These are phyloP conservation scores for Saccharomycopsis sp. DNA, from an alignment of 805 yeast species.

Conservation along the genomic window DNA sequence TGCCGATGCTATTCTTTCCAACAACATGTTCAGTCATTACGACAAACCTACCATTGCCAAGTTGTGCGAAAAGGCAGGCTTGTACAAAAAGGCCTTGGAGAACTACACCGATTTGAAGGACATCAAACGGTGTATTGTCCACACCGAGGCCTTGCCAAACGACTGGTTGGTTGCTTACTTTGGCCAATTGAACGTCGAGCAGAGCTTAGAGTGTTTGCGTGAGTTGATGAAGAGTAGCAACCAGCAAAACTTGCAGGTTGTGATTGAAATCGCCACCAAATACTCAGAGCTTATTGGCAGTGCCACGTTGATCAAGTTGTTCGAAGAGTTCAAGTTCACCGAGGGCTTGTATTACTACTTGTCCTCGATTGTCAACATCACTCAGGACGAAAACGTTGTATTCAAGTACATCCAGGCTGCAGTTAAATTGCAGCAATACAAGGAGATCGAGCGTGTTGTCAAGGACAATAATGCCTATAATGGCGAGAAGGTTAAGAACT, in stretches of 20 bases:
- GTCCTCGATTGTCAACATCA: slow-evolving; percentile 85
- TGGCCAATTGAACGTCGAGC: slow-evolving; percentile 92
- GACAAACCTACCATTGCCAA: slow-evolving; percentile 91
- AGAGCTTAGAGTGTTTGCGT: slow-evolving; percentile 77
- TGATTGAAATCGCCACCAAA: slow-evolving; percentile 94
- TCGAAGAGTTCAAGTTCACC: slow-evolving; percentile 85
- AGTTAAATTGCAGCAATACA: slow-evolving; percentile 78
- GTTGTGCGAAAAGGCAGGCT: slow-evolving; percentile 92
- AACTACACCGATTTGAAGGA: slow-evolving; percentile 92
- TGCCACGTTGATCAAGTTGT: slow-evolving; percentile 72
- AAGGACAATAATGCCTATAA: slow-evolving; percentile 91
- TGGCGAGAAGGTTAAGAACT: slow-evolving; percentile 96
- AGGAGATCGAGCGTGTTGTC: slow-evolving; percentile 93
- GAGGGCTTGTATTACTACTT: slow-evolving; percentile 95
- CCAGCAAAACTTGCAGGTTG: slow-evolving; percentile 85
- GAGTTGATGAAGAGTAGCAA: slow-evolving; percentile 76
- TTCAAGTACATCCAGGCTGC: slow-evolving; percentile 95
- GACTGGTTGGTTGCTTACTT: slow-evolving; percentile 93
- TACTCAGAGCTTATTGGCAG: slow-evolving; percentile 93
- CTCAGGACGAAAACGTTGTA: slow-evolving; percentile 92
- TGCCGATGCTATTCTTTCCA: slow-evolving; percentile 97
- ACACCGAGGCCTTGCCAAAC: slow-evolving; percentile 74
- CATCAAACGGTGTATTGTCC: slow-evolving; percentile 89
- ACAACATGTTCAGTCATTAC: slow-evolving; percentile 90
- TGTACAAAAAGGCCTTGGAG: slow-evolving; percentile 92